Percentiles rank a stretch among this genome's conserved stretches.
Evolutionary conservation across 345 rosid species (phyloP).

Genomic region (Salix caprea): DNA sequence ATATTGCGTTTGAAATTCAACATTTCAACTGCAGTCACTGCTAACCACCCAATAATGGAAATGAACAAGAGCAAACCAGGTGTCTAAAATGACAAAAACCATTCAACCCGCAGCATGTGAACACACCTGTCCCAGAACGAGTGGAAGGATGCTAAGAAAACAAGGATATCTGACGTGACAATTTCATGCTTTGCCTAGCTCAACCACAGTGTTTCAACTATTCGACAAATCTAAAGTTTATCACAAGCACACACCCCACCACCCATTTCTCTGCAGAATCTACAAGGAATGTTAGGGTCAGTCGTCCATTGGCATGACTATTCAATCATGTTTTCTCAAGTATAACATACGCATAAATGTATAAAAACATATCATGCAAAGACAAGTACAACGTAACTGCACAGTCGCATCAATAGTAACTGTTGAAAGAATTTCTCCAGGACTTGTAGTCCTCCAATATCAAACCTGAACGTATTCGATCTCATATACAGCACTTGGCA

Average conservation of each 20-base stretch:
- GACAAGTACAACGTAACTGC: background rate
- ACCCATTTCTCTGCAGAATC: constrained; percentile 1
- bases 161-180: background rate
- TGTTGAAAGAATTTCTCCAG: background rate
- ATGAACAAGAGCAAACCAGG: background rate
- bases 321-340: background rate
- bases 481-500: background rate
- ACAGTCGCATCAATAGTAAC: background rate
- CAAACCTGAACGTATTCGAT: background rate
- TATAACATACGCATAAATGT: background rate
- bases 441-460: background rate
- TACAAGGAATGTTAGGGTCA: background rate
- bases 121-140: background rate
- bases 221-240: background rate
- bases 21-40: background rate
- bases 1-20: background rate
- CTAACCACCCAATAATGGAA: background rate
- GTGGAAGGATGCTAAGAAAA: background rate
- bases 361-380: background rate
- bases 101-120: background rate
- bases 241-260: background rate
- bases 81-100: background rate
- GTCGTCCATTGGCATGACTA: background rate
- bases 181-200: background rate
- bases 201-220: background rate